A percentile compares a stretch with the other conserved stretches of the same genome.
Conservation (phyloP, 768 basidiomycete species). For the Suillus discolor region DNA sequence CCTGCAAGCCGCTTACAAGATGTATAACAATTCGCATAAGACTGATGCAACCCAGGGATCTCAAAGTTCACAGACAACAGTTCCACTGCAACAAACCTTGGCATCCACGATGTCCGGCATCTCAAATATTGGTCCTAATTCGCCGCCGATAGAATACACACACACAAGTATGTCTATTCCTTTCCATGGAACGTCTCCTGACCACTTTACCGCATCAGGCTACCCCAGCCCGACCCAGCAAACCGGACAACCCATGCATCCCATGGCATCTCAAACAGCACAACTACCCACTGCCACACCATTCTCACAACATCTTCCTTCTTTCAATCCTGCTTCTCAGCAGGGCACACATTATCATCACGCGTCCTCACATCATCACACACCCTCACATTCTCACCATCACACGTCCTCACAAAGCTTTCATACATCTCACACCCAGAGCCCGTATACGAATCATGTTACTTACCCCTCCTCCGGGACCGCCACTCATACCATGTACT, state of each 20-base stretch:
- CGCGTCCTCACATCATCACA: background rate
- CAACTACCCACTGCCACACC: background rate
- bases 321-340: background rate
- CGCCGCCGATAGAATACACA: background rate
- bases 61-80: background rate
- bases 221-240: background rate
- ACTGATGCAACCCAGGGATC: background rate
- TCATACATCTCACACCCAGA: conserved; percentile 2
- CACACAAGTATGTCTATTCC: background rate
- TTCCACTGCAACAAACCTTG: background rate
- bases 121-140: background rate
- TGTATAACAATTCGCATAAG: background rate
- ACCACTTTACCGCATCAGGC: background rate
- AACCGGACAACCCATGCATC: background rate
- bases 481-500: background rate
- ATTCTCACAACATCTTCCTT: background rate
- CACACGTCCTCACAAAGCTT: background rate
- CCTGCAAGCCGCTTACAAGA: conserved; percentile 1
- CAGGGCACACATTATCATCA: background rate
- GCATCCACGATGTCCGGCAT: background rate
- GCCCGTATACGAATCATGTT: background rate
- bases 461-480: background rate
- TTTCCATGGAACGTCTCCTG: background rate
- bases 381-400: background rate
- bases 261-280: background rate